Conservation (phyloP, 176 grass and related monocot species). For the Pontederia paniculata region DNA sequence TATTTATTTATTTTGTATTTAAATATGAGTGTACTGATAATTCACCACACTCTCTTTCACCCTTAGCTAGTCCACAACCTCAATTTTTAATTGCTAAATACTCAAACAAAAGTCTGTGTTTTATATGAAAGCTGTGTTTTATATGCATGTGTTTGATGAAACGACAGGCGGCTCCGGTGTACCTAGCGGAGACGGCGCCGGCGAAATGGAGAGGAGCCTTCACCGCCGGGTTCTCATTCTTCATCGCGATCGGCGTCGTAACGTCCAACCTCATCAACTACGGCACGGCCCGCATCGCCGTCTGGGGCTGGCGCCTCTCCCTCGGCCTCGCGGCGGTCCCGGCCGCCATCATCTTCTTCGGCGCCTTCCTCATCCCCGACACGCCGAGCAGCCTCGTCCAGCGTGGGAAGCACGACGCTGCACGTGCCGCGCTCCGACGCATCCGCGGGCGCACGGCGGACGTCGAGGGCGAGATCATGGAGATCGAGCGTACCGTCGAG, state of each 20-base stretch:
- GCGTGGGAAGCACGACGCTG: constrained; percentile 30
- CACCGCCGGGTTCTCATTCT: constrained; percentile 54
- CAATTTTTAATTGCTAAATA: no score
- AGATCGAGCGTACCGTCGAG: constrained; percentile 26
- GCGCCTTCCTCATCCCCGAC: constrained; percentile 61
- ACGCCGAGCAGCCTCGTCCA: constrained; percentile 67
- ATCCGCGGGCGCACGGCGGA: constrained; percentile 42
- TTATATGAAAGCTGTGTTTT: background rate
- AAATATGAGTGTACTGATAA: no score
- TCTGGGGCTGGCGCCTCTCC: constrained; percentile 73
- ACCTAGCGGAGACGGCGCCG: constrained; percentile 76
- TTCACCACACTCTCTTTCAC: no score
- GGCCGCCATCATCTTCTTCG: constrained; percentile 40
- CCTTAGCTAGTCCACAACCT: no score
- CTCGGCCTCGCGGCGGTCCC: constrained; percentile 65
- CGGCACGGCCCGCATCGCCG: constrained; percentile 9
- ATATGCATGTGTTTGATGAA: background rate
- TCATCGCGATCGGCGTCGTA: constrained; percentile 40
- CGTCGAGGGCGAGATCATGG: constrained; percentile 60
- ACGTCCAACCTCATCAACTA: constrained; percentile 52
- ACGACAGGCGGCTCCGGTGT: constrained; percentile 46
- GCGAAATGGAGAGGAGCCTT: constrained; percentile 48
- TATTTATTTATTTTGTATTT: no score
- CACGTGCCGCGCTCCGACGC: constrained; percentile 38
- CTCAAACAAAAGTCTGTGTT: no score